Conservation (phyloP, 2,329 filamentous ascomycete genomes). For the Aspergillus phoenicis region DNA sequence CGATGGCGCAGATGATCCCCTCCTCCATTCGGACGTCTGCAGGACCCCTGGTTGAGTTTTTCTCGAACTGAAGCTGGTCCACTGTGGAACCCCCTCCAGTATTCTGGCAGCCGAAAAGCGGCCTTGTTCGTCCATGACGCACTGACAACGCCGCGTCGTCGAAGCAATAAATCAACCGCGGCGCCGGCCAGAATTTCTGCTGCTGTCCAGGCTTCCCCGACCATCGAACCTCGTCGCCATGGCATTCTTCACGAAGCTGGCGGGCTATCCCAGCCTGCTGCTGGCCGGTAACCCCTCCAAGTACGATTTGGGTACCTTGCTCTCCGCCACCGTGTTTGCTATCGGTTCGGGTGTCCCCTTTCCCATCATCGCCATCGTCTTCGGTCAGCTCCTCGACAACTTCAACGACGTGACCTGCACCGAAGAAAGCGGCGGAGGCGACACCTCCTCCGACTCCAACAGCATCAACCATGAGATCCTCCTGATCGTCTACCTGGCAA, state of each 20-base stretch:
- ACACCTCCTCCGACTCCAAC: slow-evolving; percentile 22
- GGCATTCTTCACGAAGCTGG: slow-evolving; percentile 35
- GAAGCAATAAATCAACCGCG: neutral
- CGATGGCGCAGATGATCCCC: neutral
- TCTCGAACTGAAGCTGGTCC: neutral
- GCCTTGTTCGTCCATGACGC: neutral
- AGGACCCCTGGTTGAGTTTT: neutral
- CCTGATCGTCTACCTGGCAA: slow-evolving; percentile 64
- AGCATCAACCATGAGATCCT: slow-evolving; percentile 58
- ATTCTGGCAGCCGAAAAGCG: neutral
- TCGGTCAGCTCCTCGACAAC: slow-evolving; percentile 45
- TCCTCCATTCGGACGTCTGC: neutral
- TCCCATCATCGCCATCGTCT: slow-evolving; percentile 44
- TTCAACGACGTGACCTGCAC: slow-evolving; percentile 38
- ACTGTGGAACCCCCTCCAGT: neutral
- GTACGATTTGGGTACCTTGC: slow-evolving; percentile 31
- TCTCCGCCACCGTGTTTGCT: slow-evolving; percentile 31
- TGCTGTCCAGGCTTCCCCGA: neutral
- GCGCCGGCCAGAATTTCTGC: neutral
- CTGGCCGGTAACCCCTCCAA: slow-evolving; percentile 42
- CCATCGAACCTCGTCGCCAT: slow-evolving; percentile 22
- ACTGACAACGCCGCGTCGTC: neutral
- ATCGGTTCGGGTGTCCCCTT: slow-evolving; percentile 45
- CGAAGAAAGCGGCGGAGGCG: slow-evolving; percentile 13
- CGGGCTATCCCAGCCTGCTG: slow-evolving; percentile 39